Percentiles rank a stretch among this genome's conserved stretches.
These are phyloP conservation scores for Monilinia fructigena DNA, from an alignment of 2,329 filamentous ascomycete genomes.

Conservation along the genomic window DNA sequence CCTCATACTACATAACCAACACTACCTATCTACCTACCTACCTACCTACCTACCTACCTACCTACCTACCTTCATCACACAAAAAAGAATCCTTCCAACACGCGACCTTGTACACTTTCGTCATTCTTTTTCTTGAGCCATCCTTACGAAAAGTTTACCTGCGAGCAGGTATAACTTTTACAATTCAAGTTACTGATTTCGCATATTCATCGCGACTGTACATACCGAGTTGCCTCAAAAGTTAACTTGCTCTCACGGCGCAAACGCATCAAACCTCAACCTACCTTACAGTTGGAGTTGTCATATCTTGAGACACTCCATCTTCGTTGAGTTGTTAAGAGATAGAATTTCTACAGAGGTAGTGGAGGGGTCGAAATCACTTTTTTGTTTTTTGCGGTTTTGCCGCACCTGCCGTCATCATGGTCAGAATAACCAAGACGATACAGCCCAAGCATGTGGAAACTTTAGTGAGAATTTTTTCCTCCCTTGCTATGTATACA, in stretches of 20 bases:
- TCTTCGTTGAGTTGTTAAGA: conserved; percentile 36
- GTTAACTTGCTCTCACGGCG: conserved; percentile 12
- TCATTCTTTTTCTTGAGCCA: conserved; percentile 14
- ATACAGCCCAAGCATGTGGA: conserved; percentile 67
- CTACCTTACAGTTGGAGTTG: conserved; percentile 35
- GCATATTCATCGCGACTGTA: conserved; percentile 26
- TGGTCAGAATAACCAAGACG: conserved; percentile 68
- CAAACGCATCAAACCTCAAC: conserved; percentile 24
- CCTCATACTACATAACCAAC: conserved; percentile 1
- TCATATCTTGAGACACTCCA: conserved; percentile 41
- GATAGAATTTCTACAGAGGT: conserved; percentile 31
- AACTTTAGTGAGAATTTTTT: conserved; percentile 54
- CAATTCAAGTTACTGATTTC: conserved; percentile 24
- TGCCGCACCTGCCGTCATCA: conserved; percentile 58
- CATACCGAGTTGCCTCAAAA: conserved; percentile 15
- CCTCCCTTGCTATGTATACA: background rate
- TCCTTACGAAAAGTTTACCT: conserved; percentile 13
- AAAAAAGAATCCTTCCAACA: background rate
- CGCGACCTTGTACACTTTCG: conserved; percentile 15
- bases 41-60: no score
- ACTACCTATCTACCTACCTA: no score
- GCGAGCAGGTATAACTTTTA: conserved; percentile 24
- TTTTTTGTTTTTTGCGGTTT: conserved; percentile 52
- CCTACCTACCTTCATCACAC: background rate
- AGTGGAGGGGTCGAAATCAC: conserved; percentile 53